Evolutionary conservation across 1,284 basidiomycete species (phyloP), one percentile per base, ranked within the genome.

Genomic region (Ustilago loliicola): DNA sequence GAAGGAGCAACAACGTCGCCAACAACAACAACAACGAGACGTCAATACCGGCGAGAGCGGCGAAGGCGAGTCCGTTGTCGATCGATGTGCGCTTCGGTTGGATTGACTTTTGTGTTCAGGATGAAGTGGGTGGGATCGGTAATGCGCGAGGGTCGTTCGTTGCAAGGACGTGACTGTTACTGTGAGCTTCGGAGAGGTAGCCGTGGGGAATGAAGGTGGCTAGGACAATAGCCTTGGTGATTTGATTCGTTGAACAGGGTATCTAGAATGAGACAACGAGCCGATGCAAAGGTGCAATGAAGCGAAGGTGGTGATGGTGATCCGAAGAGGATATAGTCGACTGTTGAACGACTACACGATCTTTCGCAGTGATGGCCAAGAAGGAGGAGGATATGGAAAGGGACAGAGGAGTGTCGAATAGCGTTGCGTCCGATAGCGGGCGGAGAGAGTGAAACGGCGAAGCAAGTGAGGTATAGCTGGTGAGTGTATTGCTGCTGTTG

Each of bases 61-160:
- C 7, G 10, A 32, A 38, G 45, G 54, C 34, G 45, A 38, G 42
- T 21, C 47, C 42, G 45, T 50, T 27, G 58, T 61, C 53, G 36
- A 67, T 25, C 45, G 21, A 6, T 8, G 19, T 19, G 15, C 47
- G 55, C 25, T 45, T 42, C 17, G 40, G 23, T 17, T 19, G 48
- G n/a, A 32, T 34, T 21, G 59, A 27, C 48, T 50, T 50, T 50
- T 50, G 48, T 21, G 23, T 30, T 29, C 38, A 38, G 58, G 53
- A 69, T 69, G 67, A 70, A 57, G 58, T 53, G 51, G n/a, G 23
- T 40, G 59, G 6, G 25, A 2, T 27, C 25, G 51, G 66, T 34
- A 53, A 48, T 63, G 61, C 21, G 34, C 55, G 34, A 50, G 42
- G n/a, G 61, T 64, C 32, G 36, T 45, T 42, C 25, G 48, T 50